Evolutionary conservation across 306 rosid species (phyloP).

Genomic region (Acacia acuminata): DNA sequence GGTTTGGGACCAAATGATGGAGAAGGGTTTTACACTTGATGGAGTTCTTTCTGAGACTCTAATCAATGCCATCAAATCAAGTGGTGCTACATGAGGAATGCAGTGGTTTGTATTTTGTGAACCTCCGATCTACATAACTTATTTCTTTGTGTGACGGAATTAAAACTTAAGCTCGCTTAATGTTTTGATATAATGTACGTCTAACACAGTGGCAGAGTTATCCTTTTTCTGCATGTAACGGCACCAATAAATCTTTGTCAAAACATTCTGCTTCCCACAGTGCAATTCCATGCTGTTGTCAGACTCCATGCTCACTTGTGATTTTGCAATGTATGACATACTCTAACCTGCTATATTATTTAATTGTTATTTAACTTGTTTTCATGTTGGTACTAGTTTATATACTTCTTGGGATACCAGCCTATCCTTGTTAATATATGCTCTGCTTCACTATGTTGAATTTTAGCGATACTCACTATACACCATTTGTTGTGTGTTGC

Average conservation of each 20-base stretch:
- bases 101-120: conserved; percentile 28
- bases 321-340: conserved; percentile 21
- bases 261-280: conserved; percentile 26
- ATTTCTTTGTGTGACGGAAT: neutral
- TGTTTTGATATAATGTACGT: neutral
- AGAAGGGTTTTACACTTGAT: conserved; percentile 86
- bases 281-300: conserved; percentile 23
- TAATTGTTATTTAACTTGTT: conserved; percentile 20
- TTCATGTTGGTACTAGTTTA: conserved; percentile 13
- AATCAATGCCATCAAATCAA: conserved; percentile 50
- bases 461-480: conserved; percentile 24
- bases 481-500: conserved; percentile 26
- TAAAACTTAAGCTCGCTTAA: neutral
- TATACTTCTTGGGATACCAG: conserved; percentile 9
- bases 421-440: conserved; percentile 8
- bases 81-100: conserved; percentile 42
- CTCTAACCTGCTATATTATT: conserved; percentile 4
- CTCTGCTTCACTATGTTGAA: conserved; percentile 28
- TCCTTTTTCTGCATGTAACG: conserved; percentile 31
- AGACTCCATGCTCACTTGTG: neutral
- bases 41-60: conserved; percentile 59
- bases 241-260: conserved; percentile 23
- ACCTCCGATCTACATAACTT: conserved; percentile 22
- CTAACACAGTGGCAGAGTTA: conserved; percentile 28
- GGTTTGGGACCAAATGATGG: conserved; percentile 99